These are phyloP conservation scores for Spergularia marina DNA, from an alignment of 148 eudicot species.

Conservation along the genomic window DNA sequence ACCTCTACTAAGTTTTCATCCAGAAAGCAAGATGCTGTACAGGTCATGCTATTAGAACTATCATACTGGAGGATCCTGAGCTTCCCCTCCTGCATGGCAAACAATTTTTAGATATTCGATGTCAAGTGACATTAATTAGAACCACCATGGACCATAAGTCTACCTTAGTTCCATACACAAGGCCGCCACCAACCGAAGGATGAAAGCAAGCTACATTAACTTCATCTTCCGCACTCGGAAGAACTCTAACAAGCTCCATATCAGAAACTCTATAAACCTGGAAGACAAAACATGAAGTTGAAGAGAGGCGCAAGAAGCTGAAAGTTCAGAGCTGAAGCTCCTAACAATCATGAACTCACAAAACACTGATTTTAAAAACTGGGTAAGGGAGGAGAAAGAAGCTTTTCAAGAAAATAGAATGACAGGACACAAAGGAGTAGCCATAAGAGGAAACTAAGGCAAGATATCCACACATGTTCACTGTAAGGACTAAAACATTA, in stretches of 20 bases:
- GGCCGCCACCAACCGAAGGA: constrained; percentile 89
- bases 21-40: constrained; percentile 42
- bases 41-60: constrained; percentile 39
- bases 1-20: constrained; percentile 80
- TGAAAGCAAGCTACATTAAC: constrained; percentile 99
- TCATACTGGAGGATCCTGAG: constrained; percentile 85
- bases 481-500: background rate
- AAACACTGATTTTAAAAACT: background rate
- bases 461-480: background rate
- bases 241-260: constrained; percentile 98
- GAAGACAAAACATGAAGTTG: constrained; percentile 14
- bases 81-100: constrained; percentile 79
- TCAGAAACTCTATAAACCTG: constrained; percentile 95
- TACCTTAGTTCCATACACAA: constrained; percentile 98
- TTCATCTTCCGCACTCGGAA: constrained; percentile 98
- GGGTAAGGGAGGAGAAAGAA: background rate
- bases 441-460: background rate
- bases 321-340: background rate
- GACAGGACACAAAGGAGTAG: background rate
- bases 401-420: background rate
- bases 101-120: constrained; percentile 8
- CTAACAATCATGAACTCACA: background rate
- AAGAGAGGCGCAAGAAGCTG: background rate
- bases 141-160: background rate
- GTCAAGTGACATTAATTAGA: background rate